Evolutionary conservation across 352 stramenopile species (phyloP).

Genomic region (Phytophthora ramorum): DNA sequence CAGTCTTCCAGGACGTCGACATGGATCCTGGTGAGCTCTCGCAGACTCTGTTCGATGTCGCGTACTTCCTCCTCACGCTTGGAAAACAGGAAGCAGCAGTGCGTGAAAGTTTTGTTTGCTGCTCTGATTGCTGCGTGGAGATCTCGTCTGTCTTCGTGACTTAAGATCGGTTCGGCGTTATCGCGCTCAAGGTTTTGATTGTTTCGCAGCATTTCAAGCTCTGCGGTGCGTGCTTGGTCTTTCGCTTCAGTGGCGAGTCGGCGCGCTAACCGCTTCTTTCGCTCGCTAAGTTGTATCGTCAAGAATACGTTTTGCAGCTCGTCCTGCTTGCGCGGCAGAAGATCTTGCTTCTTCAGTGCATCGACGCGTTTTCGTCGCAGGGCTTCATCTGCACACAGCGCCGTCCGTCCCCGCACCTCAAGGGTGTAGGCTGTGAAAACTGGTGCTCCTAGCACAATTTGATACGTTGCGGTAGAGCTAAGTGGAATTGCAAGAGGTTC

Average conservation of each 20-base stretch:
- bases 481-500: conserved; percentile 63
- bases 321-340: conserved; percentile 60
- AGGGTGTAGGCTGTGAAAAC: conserved; percentile 78
- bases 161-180: conserved; percentile 42
- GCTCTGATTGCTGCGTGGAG: conserved; percentile 50
- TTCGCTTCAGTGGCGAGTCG: conserved; percentile 59
- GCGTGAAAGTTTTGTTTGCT: conserved; percentile 55
- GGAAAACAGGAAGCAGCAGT: conserved; percentile 71
- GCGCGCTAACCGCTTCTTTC: conserved; percentile 64
- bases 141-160: conserved; percentile 44
- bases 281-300: conserved; percentile 72
- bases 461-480: conserved; percentile 57
- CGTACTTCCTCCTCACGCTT: conserved; percentile 77
- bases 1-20: conserved; percentile 68
- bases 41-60: conserved; percentile 68
- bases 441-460: conserved; percentile 77
- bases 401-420: conserved; percentile 54
- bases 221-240: conserved; percentile 48
- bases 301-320: conserved; percentile 74
- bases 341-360: conserved; percentile 72
- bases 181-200: conserved; percentile 62
- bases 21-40: conserved; percentile 74
- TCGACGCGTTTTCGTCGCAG: conserved; percentile 59
- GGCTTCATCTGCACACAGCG: conserved; percentile 54
- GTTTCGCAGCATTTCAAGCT: conserved; percentile 57